phyloP scores from a whole-genome alignment of 352 stramenopile species.

The Phytopythium aichiense region DNA sequence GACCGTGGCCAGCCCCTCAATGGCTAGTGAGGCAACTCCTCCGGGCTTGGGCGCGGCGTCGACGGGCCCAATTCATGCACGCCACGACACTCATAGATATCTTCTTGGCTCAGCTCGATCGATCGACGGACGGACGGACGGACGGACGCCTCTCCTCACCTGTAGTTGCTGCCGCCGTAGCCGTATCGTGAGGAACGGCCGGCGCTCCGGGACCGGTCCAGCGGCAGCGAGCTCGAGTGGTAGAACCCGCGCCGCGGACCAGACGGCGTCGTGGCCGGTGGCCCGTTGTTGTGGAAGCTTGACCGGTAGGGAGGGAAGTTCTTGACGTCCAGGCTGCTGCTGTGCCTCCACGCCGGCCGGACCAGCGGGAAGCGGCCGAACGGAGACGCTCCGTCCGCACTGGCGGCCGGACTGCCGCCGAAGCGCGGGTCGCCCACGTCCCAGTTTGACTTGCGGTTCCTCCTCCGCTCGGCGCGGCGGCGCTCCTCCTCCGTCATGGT shows the following conservation, averaged over 20 bases:
- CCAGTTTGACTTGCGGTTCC: conserved; percentile 77
- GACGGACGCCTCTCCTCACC: not conserved
- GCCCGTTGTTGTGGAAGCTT: conserved; percentile 34
- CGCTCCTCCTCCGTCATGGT: conserved; percentile 51
- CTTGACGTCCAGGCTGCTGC: conserved; percentile 60
- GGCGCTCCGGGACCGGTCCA: conserved; percentile 49
- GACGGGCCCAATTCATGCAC: not conserved
- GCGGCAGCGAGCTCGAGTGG: conserved; percentile 42
- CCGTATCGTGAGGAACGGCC: conserved; percentile 39
- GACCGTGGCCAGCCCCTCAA: not conserved
- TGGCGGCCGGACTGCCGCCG: conserved; percentile 23
- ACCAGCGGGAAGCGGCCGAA: conserved; percentile 51
- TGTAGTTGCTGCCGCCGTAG: conserved; percentile 15
- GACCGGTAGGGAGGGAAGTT: conserved; percentile 31
- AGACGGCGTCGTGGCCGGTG: conserved; percentile 9
- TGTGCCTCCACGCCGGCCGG: conserved; percentile 56
- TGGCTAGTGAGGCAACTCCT: not conserved
- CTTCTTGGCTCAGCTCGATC: not conserved
- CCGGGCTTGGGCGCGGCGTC: not conserved
- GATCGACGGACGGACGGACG: not conserved
- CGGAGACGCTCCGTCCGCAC: conserved; percentile 29
- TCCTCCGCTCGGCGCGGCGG: conserved; percentile 56
- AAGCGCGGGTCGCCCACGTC: conserved; percentile 73
- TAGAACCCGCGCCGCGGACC: conserved; percentile 31
- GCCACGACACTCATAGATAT: conserved; percentile 6